A percentile compares a stretch with the other conserved stretches of the same genome.
phyloP scores from a whole-genome alignment of 2,329 filamentous ascomycete genomes.

The Paramyrothecium roridum region DNA sequence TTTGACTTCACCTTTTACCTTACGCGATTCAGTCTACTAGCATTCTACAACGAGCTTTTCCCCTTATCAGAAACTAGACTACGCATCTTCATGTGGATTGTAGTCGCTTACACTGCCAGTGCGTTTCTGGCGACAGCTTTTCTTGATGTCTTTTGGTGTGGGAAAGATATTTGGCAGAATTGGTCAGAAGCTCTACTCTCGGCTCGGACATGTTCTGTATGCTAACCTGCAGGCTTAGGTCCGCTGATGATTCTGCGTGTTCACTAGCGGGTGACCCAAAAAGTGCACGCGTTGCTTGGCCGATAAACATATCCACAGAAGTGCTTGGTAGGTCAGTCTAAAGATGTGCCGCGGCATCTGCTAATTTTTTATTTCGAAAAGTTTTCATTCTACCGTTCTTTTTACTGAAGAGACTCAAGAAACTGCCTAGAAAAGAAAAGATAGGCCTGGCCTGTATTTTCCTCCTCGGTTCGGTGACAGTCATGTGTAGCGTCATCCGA shows the following conservation, averaged over 20 bases:
- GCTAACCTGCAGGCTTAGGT: background rate
- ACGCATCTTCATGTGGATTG: background rate
- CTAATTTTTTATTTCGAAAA: background rate
- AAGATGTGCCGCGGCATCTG: background rate
- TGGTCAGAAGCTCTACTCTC: background rate
- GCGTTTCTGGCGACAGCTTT: background rate
- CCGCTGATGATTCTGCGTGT: background rate
- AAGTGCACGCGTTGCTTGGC: background rate
- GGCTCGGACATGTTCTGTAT: background rate
- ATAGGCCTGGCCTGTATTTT: background rate
- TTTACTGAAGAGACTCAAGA: background rate
- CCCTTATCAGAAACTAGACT: background rate
- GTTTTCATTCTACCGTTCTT: background rate
- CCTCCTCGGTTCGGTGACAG: background rate
- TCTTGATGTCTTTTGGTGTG: slow-evolving; percentile 1
- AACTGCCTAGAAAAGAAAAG: background rate
- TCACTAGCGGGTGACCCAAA: background rate
- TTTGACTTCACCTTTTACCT: slow-evolving; percentile 1
- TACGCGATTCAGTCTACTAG: slow-evolving; percentile 1
- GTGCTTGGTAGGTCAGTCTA: background rate
- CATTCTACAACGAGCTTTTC: slow-evolving; percentile 2
- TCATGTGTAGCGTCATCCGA: background rate
- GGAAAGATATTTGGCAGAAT: background rate
- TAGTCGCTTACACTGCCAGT: background rate
- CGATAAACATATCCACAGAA: background rate